Conservation (phyloP, 139 green algal species). For the Chlorella sp. region DNA sequence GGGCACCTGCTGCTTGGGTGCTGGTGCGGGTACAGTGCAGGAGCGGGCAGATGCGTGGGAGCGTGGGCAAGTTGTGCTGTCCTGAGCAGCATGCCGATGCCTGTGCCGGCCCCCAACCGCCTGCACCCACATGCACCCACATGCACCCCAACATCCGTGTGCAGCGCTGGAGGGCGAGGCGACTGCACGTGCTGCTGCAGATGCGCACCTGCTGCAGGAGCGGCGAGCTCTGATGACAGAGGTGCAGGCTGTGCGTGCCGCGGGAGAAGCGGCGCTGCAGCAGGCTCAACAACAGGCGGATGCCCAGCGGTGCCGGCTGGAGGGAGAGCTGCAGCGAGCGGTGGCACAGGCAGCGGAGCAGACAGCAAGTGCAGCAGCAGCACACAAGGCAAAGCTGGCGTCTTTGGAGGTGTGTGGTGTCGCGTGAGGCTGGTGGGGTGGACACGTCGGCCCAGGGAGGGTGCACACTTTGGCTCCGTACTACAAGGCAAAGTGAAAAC, state of each 20-base stretch:
- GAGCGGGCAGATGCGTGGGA: not conserved
- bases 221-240: not conserved
- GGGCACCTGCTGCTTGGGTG: not conserved
- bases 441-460: not conserved
- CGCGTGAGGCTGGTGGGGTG: not conserved
- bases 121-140: not conserved
- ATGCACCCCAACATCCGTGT: not conserved
- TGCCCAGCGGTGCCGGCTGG: not conserved
- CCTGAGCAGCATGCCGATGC: not conserved
- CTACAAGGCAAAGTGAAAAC: not conserved
- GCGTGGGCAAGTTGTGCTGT: not conserved
- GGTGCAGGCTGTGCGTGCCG: not conserved
- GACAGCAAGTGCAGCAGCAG: not conserved
- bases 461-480: not conserved
- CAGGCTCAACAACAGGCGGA: not conserved
- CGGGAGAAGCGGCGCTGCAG: not conserved
- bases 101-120: not conserved
- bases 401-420: not conserved
- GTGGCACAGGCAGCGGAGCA: not conserved
- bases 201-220: conserved; percentile 2
- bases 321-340: not conserved
- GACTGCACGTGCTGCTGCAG: not conserved
- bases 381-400: not conserved
- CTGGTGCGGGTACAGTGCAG: not conserved
- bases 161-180: conserved; percentile 15